A percentile compares a stretch with the other conserved stretches of the same genome.
Conservation (phyloP, 148 eudicot species). For the Agrostemma githago region DNA sequence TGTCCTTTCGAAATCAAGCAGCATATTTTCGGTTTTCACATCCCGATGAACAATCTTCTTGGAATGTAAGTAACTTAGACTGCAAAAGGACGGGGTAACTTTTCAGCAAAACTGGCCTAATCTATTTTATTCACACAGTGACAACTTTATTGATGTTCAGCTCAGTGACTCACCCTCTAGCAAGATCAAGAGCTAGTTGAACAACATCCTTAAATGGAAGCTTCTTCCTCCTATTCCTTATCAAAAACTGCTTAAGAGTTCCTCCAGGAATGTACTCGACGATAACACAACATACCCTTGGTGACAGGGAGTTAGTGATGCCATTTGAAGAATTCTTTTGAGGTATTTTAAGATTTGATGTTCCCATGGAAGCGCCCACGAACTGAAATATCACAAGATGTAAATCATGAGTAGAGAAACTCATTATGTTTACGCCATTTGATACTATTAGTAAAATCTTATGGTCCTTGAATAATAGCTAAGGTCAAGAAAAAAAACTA, state of each 20-base stretch:
- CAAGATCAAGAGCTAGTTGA: slow-evolving; percentile 70
- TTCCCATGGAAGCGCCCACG: slow-evolving; percentile 91
- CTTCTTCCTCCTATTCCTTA: slow-evolving; percentile 59
- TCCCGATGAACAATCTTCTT: slow-evolving; percentile 93
- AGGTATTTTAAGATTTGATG: slow-evolving; percentile 77
- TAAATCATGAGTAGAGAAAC: background rate
- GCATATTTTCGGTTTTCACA: slow-evolving; percentile 91
- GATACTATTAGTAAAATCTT: background rate
- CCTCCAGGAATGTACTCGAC: slow-evolving; percentile 77
- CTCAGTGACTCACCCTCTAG: slow-evolving; percentile 62
- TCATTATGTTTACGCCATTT: background rate
- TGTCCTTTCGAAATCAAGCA: slow-evolving; percentile 47
- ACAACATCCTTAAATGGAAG: slow-evolving; percentile 67
- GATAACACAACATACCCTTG: slow-evolving; percentile 79
- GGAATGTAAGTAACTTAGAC: slow-evolving; percentile 67
- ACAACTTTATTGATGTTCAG: slow-evolving; percentile 3
- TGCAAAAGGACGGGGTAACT: slow-evolving; percentile 25
- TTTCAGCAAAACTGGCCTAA: background rate
- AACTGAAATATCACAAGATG: slow-evolving; percentile 41
- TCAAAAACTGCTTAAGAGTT: slow-evolving; percentile 59
- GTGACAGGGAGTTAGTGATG: slow-evolving; percentile 33
- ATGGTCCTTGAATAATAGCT: background rate
- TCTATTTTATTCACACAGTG: background rate
- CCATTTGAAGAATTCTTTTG: slow-evolving; percentile 35
- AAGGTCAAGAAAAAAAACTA: background rate